Percentiles rank a stretch among this genome's conserved stretches.
phyloP scores from a whole-genome alignment of 2,329 filamentous ascomycete species.

The Aschersonia sp. region DNA sequence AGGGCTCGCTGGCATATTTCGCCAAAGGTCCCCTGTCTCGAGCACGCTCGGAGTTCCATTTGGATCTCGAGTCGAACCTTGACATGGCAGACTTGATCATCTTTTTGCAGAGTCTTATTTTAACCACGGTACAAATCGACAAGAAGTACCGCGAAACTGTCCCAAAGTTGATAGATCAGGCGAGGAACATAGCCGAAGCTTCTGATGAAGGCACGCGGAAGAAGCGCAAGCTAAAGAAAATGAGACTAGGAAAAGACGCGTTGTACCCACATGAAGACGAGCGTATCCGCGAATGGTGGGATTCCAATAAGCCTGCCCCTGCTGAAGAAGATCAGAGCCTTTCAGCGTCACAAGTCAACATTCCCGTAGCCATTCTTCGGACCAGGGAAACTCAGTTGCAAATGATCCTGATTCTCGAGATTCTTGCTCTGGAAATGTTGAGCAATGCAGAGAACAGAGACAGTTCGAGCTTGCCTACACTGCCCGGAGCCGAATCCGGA shows the following conservation, averaged over 20 bases:
- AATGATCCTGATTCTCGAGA: conserved; percentile 65
- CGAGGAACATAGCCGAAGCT: conserved; percentile 40
- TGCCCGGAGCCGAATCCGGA: conserved; percentile 20
- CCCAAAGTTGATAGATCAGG: conserved; percentile 42
- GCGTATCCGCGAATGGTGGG: conserved; percentile 58
- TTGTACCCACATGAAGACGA: conserved; percentile 53
- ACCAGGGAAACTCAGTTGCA: conserved; percentile 69
- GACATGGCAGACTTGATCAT: conserved; percentile 48
- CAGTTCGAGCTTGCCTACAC: conserved; percentile 31
- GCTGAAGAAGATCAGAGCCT: conserved; percentile 33
- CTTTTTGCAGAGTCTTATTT: conserved; percentile 55
- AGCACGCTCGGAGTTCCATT: conserved; percentile 55
- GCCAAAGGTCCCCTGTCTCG: conserved; percentile 68
- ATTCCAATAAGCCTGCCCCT: conserved; percentile 34
- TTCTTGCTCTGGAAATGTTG: conserved; percentile 52
- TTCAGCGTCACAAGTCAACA: conserved; percentile 39
- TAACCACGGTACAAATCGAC: conserved; percentile 54
- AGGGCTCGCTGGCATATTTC: conserved; percentile 72
- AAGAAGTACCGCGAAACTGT: conserved; percentile 68
- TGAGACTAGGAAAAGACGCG: conserved; percentile 53
- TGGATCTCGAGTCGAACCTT: conserved; percentile 44
- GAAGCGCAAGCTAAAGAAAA: conserved; percentile 45
- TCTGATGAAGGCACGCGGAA: conserved; percentile 32
- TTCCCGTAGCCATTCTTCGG: conserved; percentile 50
- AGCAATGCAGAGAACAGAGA: conserved; percentile 23